Evolutionary conservation across 179 eudicot genomes (phyloP), one percentile per base, ranked within the genome.

Genomic region (Patellifolia procumbens): DNA sequence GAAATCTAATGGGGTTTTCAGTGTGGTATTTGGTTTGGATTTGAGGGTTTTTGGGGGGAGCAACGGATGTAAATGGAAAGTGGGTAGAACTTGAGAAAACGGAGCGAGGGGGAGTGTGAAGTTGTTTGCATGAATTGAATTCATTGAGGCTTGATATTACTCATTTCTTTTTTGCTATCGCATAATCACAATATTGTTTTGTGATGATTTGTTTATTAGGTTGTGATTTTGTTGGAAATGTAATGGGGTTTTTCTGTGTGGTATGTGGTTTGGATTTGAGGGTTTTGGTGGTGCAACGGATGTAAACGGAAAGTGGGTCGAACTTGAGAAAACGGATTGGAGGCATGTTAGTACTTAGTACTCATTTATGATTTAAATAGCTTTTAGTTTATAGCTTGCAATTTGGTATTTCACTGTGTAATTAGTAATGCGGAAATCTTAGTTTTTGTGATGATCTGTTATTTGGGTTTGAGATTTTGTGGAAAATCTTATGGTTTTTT

Each of bases 261-360:
- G n/a, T n/a, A n/a, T n/a, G n/a, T n/a, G n/a, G 48, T 56, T 35
- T 39, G 43, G 63, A 16, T 65, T 75, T 39, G 73, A 31, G 35
- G 49, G 22, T 49, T 49, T 20, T 46, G 29, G 43, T 51, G 28
- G n/a, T n/a, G n/a, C n/a, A n/a, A n/a, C n/a, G n/a, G n/a, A n/a
- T n/a, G n/a, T n/a, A n/a, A n/a, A n/a, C n/a, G n/a, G n/a, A n/a
- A n/a, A n/a, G n/a, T n/a, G n/a, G n/a, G n/a, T n/a, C n/a, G n/a
- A n/a, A n/a, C n/a, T n/a, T n/a, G n/a, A n/a, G n/a, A n/a, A n/a
- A n/a, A n/a, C n/a, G n/a, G n/a, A n/a, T n/a, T n/a, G n/a, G n/a
- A n/a, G n/a, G n/a, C n/a, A n/a, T n/a, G n/a, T n/a, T n/a, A n/a
- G n/a, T n/a, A 1, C 39, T 53, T 61, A 8, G 32, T 56, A 32